Conservation (phyloP, 108 stramenopile genomes). For the Cyclotella atomus region DNA sequence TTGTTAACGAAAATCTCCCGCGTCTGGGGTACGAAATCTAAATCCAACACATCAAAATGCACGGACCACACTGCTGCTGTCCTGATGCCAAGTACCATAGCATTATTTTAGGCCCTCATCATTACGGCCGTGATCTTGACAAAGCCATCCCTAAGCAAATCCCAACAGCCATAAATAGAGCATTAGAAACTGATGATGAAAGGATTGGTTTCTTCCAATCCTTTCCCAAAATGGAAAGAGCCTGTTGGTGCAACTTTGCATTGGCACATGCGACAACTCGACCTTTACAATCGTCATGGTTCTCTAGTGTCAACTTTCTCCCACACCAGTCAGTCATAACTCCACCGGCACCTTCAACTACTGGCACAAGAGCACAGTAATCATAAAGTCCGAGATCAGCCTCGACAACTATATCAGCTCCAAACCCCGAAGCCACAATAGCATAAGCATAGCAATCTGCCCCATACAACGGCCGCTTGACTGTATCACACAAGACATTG, state of each 20-base stretch:
- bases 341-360: conserved; percentile 60
- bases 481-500: conserved; percentile 25
- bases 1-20: too few species aligned
- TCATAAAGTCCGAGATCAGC: conserved; percentile 65
- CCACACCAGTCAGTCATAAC: conserved; percentile 62
- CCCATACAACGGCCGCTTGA: conserved; percentile 48
- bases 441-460: conserved; percentile 69
- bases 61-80: too few species aligned
- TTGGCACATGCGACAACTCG: conserved; percentile 60
- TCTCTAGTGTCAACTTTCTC: conserved; percentile 41
- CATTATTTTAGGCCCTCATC: neutral
- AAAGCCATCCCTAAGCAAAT: conserved; percentile 19
- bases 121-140: conserved; percentile 5
- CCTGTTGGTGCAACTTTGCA: conserved; percentile 41
- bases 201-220: conserved; percentile 11
- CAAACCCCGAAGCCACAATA: conserved; percentile 58
- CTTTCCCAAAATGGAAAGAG: conserved; percentile 41
- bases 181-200: conserved; percentile 2
- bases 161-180: conserved; percentile 14
- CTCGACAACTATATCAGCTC: conserved; percentile 59
- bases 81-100: too few species aligned
- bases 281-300: conserved; percentile 49
- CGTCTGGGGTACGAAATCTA: too few species aligned
- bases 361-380: conserved; percentile 60
- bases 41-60: too few species aligned